Evolutionary conservation across 768 basidiomycete species (phyloP).

Genomic region (Xerocomellus chrysenteron): DNA sequence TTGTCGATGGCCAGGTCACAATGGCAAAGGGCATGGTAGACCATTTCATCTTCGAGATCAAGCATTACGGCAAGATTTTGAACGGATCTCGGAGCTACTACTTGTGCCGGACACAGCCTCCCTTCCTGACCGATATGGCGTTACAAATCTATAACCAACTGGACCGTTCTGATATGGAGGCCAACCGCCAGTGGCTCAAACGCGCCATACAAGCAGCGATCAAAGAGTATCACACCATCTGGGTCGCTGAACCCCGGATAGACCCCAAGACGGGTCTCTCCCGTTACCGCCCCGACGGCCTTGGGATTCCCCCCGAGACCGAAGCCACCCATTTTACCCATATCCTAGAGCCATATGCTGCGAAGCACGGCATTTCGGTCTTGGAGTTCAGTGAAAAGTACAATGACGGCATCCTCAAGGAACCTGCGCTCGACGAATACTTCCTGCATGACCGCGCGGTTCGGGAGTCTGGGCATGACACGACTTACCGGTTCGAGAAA

Average conservation of each 20-base stretch:
- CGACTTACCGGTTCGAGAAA: constrained; percentile 96
- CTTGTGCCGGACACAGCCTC: constrained; percentile 93
- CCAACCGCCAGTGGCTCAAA: constrained; percentile 89
- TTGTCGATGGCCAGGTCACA: constrained; percentile 90
- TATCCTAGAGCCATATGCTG: constrained; percentile 92
- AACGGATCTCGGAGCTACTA: constrained; percentile 97
- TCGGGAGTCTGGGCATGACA: constrained; percentile 95
- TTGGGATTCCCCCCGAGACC: constrained; percentile 97
- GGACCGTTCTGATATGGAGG: constrained; percentile 73
- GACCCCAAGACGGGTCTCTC: constrained; percentile 94
- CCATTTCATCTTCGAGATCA: constrained; percentile 99
- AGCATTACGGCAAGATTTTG: constrained; percentile 93
- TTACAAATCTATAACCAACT: constrained; percentile 97
- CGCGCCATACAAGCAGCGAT: constrained; percentile 96
- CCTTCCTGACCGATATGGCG: constrained; percentile 98
- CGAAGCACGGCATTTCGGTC: constrained; percentile 88
- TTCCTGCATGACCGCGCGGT: constrained; percentile 97
- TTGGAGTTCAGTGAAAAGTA: constrained; percentile 97
- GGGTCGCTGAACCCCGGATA: constrained; percentile 93
- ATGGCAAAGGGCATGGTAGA: constrained; percentile 99
- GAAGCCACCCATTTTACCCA: constrained; percentile 99
- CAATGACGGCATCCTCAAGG: constrained; percentile 78
- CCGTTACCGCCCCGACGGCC: constrained; percentile 88
- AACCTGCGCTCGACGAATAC: constrained; percentile 93
- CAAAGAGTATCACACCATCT: constrained; percentile 98